These are phyloP conservation scores for Candida pseudoviswanathii DNA, from an alignment of 1,139 yeast species.

Conservation along the genomic window DNA sequence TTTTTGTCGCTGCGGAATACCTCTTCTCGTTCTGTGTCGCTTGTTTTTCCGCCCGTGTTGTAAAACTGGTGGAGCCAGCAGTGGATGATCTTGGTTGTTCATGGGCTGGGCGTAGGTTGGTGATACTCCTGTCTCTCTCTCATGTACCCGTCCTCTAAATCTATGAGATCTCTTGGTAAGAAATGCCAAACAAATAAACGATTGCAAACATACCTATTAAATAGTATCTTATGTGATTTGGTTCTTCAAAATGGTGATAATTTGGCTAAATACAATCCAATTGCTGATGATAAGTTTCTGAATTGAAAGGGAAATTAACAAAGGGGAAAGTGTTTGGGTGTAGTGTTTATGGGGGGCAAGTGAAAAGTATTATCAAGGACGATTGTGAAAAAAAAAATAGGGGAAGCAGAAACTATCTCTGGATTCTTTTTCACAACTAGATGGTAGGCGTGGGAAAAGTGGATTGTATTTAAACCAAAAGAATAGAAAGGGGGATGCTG, in stretches of 20 bases:
- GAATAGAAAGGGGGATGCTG: not conserved
- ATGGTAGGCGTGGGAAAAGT: not conserved
- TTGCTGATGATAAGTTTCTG: not conserved
- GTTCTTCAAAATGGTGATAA: not conserved
- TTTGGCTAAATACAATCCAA: not conserved
- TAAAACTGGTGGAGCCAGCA: too few species aligned
- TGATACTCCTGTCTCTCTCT: too few species aligned
- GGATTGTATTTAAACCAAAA: slow-evolving; percentile 2
- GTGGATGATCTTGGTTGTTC: too few species aligned
- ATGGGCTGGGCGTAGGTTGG: too few species aligned
- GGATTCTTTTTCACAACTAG: too few species aligned
- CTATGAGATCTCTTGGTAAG: not conserved
- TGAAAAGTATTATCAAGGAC: not conserved
- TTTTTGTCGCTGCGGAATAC: not conserved
- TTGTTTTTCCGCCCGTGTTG: not conserved
- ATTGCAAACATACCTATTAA: not conserved
- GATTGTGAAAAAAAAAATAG: not conserved
- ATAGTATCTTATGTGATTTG: not conserved
- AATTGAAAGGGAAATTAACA: not conserved
- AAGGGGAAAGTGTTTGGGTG: not conserved
- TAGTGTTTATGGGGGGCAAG: not conserved
- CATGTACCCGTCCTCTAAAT: not conserved
- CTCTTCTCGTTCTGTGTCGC: not conserved
- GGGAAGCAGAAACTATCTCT: not conserved
- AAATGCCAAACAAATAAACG: not conserved